Percentiles rank a stretch among this genome's conserved stretches.
Evolutionary conservation across 352 stramenopile genomes (phyloP).

Genomic region (Phytophthora boehmeriae): DNA sequence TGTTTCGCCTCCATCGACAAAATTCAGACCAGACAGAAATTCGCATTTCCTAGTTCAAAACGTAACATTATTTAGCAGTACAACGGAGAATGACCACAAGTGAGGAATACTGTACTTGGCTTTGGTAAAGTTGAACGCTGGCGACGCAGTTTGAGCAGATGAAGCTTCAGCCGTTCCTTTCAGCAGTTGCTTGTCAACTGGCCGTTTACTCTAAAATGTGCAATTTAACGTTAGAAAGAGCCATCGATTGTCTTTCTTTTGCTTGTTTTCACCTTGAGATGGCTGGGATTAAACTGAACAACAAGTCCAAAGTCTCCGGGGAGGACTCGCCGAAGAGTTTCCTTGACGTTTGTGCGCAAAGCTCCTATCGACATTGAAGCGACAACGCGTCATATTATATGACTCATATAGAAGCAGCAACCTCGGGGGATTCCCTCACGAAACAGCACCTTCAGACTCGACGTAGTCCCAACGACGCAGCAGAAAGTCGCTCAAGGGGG

Average conservation of each 20-base stretch:
- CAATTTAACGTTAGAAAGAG: background rate
- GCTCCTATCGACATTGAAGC: slow-evolving; percentile 27
- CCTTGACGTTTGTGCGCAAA: slow-evolving; percentile 41
- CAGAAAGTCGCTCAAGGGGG: slow-evolving; percentile 17
- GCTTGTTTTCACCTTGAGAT: slow-evolving; percentile 33
- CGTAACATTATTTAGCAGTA: no score
- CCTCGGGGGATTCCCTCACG: no score
- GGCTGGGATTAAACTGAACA: slow-evolving; percentile 52
- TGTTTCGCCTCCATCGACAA: slow-evolving; percentile 11
- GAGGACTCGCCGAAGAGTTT: slow-evolving; percentile 41
- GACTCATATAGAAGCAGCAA: no score
- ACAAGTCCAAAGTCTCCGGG: slow-evolving; percentile 39
- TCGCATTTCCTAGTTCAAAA: slow-evolving; percentile 39
- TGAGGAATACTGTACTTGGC: slow-evolving; percentile 63
- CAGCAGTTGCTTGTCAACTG: slow-evolving; percentile 41
- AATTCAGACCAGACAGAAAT: slow-evolving; percentile 48
- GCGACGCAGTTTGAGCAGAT: slow-evolving; percentile 4
- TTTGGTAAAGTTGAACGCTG: slow-evolving; percentile 69
- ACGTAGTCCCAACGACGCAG: slow-evolving; percentile 29
- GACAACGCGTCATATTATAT: background rate
- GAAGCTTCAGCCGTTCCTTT: background rate
- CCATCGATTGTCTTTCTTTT: background rate
- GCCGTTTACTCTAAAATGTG: slow-evolving; percentile 44
- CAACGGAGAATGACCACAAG: no score
- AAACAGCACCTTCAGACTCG: slow-evolving; percentile 22